Evolutionary conservation across 208 protist genomes (phyloP).

Genomic region (Crithidia mellificae): DNA sequence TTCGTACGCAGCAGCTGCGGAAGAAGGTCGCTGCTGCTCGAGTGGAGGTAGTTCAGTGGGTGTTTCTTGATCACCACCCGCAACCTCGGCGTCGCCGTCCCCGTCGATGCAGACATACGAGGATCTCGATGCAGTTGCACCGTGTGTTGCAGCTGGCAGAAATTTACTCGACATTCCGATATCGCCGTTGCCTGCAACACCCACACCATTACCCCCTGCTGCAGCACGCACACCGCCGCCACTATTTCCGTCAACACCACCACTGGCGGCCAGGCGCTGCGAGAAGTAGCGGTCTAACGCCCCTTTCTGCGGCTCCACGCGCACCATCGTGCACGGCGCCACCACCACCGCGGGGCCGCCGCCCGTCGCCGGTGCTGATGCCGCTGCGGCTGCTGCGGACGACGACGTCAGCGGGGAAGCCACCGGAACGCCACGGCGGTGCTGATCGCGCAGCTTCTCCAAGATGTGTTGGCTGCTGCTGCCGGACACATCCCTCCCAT

Average conservation of each 20-base stretch:
- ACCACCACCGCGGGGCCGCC: conserved; percentile 30
- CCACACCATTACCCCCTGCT: not conserved
- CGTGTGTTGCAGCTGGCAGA: not conserved
- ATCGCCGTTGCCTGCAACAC: no score
- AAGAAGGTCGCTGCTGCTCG: not conserved
- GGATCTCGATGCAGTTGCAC: not conserved
- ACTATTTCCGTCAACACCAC: not conserved
- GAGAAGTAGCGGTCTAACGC: conserved; percentile 73
- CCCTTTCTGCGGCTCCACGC: conserved; percentile 74
- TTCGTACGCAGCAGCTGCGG: conserved; percentile 5
- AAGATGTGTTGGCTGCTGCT: conserved; percentile 36
- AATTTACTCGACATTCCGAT: no score
- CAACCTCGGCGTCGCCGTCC: not conserved
- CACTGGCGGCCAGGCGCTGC: conserved; percentile 18
- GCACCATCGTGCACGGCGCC: conserved; percentile 72
- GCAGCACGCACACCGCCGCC: not conserved
- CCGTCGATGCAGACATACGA: not conserved
- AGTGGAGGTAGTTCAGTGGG: not conserved
- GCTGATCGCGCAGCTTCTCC: conserved; percentile 32
- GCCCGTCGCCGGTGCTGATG: not conserved
- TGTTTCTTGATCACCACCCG: not conserved
- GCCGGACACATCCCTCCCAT: conserved; percentile 10
- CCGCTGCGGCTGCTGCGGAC: conserved; percentile 11
- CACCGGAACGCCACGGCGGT: conserved; percentile 27
- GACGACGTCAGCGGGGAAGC: conserved; percentile 35